Percentiles rank a stretch among this genome's conserved stretches.
phyloP scores from a whole-genome alignment of 148 eudicot genomes.

The Silene latifolia region DNA sequence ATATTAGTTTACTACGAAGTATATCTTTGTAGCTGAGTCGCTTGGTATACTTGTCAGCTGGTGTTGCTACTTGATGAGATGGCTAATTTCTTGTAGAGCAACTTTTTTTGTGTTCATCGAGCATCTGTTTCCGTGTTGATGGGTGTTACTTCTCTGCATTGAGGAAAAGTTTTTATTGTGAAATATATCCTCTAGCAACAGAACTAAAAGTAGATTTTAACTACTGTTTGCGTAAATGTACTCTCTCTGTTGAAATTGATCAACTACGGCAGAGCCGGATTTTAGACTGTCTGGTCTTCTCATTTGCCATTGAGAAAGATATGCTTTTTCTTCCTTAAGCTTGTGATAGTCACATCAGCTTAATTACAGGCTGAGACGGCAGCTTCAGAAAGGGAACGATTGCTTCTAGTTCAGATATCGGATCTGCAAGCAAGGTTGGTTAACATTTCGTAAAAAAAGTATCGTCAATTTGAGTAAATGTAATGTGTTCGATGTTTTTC shows the following conservation, averaged over 20 bases:
- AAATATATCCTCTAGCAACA: background rate
- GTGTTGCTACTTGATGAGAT: background rate
- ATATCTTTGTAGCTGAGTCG: background rate
- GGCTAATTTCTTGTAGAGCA: slow-evolving; percentile 1
- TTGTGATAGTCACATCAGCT: slow-evolving; percentile 10
- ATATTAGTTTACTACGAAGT: background rate
- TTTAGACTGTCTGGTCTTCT: background rate
- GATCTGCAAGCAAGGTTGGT: slow-evolving; percentile 87
- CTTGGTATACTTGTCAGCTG: background rate
- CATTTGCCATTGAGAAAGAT: background rate
- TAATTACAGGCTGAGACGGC: slow-evolving; percentile 58
- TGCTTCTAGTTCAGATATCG: slow-evolving; percentile 64
- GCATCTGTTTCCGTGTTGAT: background rate
- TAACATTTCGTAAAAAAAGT: background rate
- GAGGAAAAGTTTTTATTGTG: slow-evolving; percentile 5
- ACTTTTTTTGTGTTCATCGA: background rate
- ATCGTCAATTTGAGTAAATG: background rate
- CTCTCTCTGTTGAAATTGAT: background rate
- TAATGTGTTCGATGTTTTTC: background rate
- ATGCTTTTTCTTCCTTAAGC: background rate
- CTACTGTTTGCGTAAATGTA: background rate
- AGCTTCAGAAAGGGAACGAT: slow-evolving; percentile 73
- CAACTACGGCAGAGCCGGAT: background rate
- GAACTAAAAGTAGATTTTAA: slow-evolving; percentile 1
- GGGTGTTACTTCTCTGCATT: background rate